These are phyloP conservation scores for Silene latifolia DNA, from an alignment of 148 eudicot genomes.

Conservation along the genomic window DNA sequence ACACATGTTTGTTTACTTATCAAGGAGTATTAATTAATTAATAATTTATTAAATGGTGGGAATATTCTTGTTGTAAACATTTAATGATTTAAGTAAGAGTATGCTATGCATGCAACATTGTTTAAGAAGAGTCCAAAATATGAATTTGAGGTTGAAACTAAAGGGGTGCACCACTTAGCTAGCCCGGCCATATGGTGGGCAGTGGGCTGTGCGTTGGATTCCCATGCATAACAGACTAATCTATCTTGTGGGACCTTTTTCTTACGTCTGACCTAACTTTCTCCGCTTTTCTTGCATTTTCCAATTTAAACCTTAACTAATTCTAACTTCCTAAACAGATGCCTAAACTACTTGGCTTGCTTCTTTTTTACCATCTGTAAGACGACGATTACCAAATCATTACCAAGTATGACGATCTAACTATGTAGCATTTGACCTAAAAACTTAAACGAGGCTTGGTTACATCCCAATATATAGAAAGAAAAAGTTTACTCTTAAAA, in stretches of 20 bases:
- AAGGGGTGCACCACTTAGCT: neutral
- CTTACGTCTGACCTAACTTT: slow-evolving; percentile 19
- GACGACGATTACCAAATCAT: too few species aligned
- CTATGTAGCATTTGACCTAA: too few species aligned
- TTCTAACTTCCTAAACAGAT: neutral
- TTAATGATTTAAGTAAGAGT: too few species aligned
- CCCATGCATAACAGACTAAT: slow-evolving; percentile 5
- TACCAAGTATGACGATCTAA: too few species aligned
- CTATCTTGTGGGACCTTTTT: slow-evolving; percentile 11
- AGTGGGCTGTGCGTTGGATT: slow-evolving; percentile 34
- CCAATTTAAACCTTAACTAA: neutral
- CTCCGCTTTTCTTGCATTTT: neutral
- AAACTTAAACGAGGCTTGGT: too few species aligned
- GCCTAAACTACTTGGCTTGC: too few species aligned
- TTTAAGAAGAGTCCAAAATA: neutral
- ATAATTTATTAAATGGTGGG: neutral
- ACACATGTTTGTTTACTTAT: neutral
- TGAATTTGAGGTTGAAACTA: neutral
- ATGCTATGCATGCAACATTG: neutral
- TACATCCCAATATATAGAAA: too few species aligned
- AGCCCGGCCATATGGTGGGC: slow-evolving; percentile 16
- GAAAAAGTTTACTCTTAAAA: too few species aligned
- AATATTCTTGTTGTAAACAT: neutral
- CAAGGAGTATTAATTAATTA: neutral
- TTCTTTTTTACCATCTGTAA: too few species aligned